A percentile compares a stretch with the other conserved stretches of the same genome.
Evolutionary conservation across 805 yeast species (phyloP).

Genomic region (Yarrowia porcina): DNA sequence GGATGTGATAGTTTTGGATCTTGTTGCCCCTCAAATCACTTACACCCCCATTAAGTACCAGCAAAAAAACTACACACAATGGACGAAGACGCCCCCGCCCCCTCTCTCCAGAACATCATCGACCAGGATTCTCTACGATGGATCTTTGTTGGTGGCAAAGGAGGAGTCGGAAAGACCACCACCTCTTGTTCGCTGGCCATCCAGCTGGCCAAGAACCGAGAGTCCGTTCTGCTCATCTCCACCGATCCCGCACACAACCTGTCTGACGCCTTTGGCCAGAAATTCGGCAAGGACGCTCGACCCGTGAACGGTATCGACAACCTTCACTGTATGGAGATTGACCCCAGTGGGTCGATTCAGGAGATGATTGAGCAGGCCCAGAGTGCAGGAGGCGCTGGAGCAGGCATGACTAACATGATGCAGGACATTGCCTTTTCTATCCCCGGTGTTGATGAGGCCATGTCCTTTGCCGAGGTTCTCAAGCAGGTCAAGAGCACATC

Average conservation of each 20-base stretch:
- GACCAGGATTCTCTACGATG: slow-evolving; percentile 65
- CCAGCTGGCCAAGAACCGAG: slow-evolving; percentile 82
- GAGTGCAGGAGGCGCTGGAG: slow-evolving; percentile 39
- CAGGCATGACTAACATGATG: slow-evolving; percentile 68
- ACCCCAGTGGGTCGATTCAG: slow-evolving; percentile 88
- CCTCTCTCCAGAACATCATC: slow-evolving; percentile 43
- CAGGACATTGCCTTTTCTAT: slow-evolving; percentile 90
- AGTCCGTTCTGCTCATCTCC: slow-evolving; percentile 82
- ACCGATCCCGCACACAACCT: slow-evolving; percentile 99
- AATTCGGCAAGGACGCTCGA: slow-evolving; percentile 95
- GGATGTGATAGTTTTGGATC: not conserved
- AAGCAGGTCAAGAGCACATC: slow-evolving; percentile 81
- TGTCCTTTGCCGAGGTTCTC: slow-evolving; percentile 96
- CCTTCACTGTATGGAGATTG: slow-evolving; percentile 97
- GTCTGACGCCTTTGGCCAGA: slow-evolving; percentile 97
- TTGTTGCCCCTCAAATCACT: not conserved
- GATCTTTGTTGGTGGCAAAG: slow-evolving; percentile 99
- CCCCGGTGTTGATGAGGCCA: slow-evolving; percentile 98
- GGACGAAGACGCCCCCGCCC: slow-evolving; percentile 36
- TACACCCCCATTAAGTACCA: too few relatives aligned
- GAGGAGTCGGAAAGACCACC: slow-evolving; percentile 99
- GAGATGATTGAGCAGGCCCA: slow-evolving; percentile 59
- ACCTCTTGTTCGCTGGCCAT: slow-evolving; percentile 94
- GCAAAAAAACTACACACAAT: not conserved
- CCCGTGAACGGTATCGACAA: slow-evolving; percentile 84